Evolutionary conservation across 192 early-diverging fungal species (phyloP).

Genomic region (Gamsiella multidivaricata): DNA sequence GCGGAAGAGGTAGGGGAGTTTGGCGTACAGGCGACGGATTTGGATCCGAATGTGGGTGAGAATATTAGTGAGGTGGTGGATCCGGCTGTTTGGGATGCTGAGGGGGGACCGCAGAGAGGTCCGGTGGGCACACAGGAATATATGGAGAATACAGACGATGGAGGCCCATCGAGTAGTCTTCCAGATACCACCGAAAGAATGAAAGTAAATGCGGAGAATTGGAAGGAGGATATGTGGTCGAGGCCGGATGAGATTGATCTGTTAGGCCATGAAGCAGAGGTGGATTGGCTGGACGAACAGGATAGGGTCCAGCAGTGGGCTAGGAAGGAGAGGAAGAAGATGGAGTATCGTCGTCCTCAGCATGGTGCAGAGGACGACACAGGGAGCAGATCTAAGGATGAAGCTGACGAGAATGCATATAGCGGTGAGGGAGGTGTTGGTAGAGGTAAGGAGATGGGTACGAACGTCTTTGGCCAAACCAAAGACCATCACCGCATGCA

Average conservation of each 20-base stretch:
- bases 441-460: neutral
- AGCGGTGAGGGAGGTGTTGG: too few relatives aligned
- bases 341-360: conserved; percentile 7
- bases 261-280: conserved; percentile 28
- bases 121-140: neutral
- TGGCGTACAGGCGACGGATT: neutral
- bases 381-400: neutral
- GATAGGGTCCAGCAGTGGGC: neutral
- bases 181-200: too few relatives aligned
- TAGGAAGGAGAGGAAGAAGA: neutral
- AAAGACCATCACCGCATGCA: neutral
- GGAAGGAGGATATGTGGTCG: neutral
- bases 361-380: neutral
- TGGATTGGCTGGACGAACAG: conserved; percentile 39
- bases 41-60: conserved; percentile 29
- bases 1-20: neutral
- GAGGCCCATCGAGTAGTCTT: neutral
- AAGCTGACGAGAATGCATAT: neutral
- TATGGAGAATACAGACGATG: neutral
- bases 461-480: neutral
- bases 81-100: conserved; percentile 30
- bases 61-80: conserved; percentile 1
- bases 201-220: neutral
- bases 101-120: neutral
- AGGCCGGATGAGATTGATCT: conserved; percentile 34